Evolutionary conservation across 495 filamentous ascomycete genomes (phyloP).

Genomic region (Barbatosphaeria neglecta): DNA sequence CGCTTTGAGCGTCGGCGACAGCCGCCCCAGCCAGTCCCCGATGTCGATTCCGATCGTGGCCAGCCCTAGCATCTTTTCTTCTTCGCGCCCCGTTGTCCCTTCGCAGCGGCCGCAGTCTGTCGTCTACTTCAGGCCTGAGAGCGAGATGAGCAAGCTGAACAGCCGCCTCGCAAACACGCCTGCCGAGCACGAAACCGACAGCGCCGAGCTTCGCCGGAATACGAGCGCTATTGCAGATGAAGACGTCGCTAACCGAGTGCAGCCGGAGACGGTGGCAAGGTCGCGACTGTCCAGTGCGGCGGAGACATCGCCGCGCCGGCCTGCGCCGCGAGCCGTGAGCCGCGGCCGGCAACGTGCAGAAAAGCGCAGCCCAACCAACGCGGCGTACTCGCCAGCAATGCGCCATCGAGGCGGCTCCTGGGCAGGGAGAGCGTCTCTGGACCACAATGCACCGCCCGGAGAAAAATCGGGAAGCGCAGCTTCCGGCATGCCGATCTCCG

Average conservation of each 20-base stretch:
- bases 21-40: constrained; percentile 1
- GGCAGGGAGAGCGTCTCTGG: neutral
- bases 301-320: neutral
- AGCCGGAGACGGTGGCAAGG: neutral
- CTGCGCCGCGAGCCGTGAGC: constrained; percentile 2
- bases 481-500: no score
- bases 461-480: no score
- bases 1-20: constrained; percentile 1
- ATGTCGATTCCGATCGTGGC: constrained; percentile 13
- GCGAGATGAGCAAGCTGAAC: neutral
- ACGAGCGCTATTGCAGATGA: neutral
- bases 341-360: constrained; percentile 7
- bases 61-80: constrained; percentile 16
- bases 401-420: neutral
- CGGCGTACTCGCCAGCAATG: neutral
- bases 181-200: neutral
- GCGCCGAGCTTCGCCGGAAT: neutral
- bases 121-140: constrained; percentile 1
- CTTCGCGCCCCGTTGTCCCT: neutral
- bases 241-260: neutral
- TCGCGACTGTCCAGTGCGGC: neutral
- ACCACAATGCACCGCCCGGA: neutral
- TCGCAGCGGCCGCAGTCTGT: neutral
- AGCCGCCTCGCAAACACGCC: neutral
- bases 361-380: neutral